Conservation (phyloP, 352 stramenopile species). For the Globisporangium nunn region DNA sequence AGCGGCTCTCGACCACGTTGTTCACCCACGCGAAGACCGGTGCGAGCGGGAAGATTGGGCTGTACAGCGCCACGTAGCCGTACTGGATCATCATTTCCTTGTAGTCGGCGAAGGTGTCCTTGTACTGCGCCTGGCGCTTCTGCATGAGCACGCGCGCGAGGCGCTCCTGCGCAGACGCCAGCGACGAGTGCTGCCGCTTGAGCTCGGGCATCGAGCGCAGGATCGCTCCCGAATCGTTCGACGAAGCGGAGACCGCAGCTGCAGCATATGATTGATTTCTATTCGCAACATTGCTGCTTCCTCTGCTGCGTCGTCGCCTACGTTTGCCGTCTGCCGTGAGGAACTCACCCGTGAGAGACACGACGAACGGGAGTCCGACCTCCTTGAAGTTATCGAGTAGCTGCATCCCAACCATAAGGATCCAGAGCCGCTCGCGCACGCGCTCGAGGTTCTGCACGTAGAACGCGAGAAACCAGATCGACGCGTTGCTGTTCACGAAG, state of each 20-base stretch:
- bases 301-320: too few relatives aligned
- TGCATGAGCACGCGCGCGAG: constrained; percentile 67
- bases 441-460: constrained; percentile 45
- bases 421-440: constrained; percentile 69
- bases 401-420: constrained; percentile 86
- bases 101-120: constrained; percentile 85
- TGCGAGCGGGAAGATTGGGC: constrained; percentile 90
- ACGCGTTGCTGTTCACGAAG: constrained; percentile 97
- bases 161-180: constrained; percentile 26
- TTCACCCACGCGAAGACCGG: constrained; percentile 86
- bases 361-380: constrained; percentile 70
- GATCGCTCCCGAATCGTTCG: too few relatives aligned
- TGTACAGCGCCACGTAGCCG: constrained; percentile 94
- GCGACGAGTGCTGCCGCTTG: constrained; percentile 62
- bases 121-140: constrained; percentile 74
- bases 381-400: constrained; percentile 89
- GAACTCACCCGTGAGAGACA: too few relatives aligned
- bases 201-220: constrained; percentile 8
- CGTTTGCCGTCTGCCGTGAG: too few relatives aligned
- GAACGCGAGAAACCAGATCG: constrained; percentile 94
- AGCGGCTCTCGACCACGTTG: constrained; percentile 89
- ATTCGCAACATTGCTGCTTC: too few relatives aligned
- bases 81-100: constrained; percentile 93
- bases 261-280: too few relatives aligned
- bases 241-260: too few relatives aligned